Evolutionary conservation across 2,329 filamentous ascomycete genomes (phyloP), one percentile per base, ranked within the genome.

Genomic region (Fusarium sp.): DNA sequence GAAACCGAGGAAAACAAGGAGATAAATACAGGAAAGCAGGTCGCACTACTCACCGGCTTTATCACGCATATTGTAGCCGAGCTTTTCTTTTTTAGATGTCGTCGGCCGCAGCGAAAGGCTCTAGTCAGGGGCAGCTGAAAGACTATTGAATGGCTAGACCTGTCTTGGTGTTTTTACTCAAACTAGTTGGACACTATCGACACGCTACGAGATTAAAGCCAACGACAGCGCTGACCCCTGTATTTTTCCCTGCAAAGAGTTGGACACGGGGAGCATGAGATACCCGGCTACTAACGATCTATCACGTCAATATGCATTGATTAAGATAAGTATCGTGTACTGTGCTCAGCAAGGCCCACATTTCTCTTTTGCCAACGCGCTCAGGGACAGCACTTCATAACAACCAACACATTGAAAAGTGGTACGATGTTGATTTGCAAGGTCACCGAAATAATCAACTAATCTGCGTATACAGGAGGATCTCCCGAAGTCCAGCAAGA

Each of bases 371-470:
- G 48, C n/a, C 30, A 51, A 35, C 47, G 28, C 18, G 24, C 17
- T 28, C 28, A 51, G 28, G 47, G 47, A 50, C 28, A 50, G 3
- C 8, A 32, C 10, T 9, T n/a, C 15, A 9, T 10, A 11, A 2
- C 22, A 35, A 51, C 30, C 48, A 51, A 51, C n/a, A 32, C n/a
- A 51, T 35, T 8, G 0, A 20, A 24, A 24, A 51, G n/a, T 51
- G n/a, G 48, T 15, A 24, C 9, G 48, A 15, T 20, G 30, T 35
- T 20, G n/a, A 5, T 15, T 14, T 8, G 48, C 3, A 14, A 24
- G 20, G 7, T 35, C 11, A 3, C 30, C 22, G 3, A 24, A 4
- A 20, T 5, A 20, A 8, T 3, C 0, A 24, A 20, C 1, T 18
- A 20, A 8, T 32, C 22, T 32, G 22, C 11, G 22, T 32, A 18